Evolutionary conservation across 768 basidiomycete species (phyloP).

Genomic region (Goffeauzyma gilvescens): DNA sequence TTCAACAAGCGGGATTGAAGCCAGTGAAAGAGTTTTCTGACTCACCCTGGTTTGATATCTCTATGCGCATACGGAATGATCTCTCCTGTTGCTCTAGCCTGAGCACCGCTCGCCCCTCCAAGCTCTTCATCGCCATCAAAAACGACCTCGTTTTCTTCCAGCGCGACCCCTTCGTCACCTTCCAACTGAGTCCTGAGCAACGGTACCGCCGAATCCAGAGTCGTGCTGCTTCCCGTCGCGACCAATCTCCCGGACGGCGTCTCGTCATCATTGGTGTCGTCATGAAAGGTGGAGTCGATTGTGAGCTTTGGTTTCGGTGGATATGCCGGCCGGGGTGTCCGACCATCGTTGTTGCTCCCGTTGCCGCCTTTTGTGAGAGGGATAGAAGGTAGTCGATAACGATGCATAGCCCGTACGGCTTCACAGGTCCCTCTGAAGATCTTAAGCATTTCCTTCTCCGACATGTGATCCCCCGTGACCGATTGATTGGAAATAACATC

Average conservation of each 20-base stretch:
- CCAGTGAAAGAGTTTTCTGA: constrained; percentile 8
- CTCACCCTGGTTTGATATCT: constrained; percentile 88
- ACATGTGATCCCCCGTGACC: constrained; percentile 60
- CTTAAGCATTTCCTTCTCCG: constrained; percentile 70
- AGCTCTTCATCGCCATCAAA: constrained; percentile 67
- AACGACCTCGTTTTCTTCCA: constrained; percentile 46
- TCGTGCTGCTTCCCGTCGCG: not conserved
- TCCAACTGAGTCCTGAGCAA: constrained; percentile 30
- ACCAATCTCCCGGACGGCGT: too few relatives aligned
- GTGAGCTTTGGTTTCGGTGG: constrained; percentile 16
- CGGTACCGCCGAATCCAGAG: not conserved
- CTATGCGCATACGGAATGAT: constrained; percentile 83
- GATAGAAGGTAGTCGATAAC: constrained; percentile 45
- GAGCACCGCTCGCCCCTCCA: constrained; percentile 23
- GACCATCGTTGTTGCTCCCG: not conserved
- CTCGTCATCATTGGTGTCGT: constrained; percentile 7
- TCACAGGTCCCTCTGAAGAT: constrained; percentile 88
- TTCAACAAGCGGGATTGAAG: not conserved
- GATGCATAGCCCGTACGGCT: constrained; percentile 86
- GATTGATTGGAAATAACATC: constrained; percentile 76
- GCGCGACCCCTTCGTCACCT: too few relatives aligned
- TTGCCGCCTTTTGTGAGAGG: constrained; percentile 27
- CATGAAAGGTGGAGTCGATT: constrained; percentile 1
- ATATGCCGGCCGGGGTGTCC: constrained; percentile 12
- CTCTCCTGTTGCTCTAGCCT: constrained; percentile 33